phyloP scores from a whole-genome alignment of 345 rosid genomes.

The Melaleuca quinquenervia region DNA sequence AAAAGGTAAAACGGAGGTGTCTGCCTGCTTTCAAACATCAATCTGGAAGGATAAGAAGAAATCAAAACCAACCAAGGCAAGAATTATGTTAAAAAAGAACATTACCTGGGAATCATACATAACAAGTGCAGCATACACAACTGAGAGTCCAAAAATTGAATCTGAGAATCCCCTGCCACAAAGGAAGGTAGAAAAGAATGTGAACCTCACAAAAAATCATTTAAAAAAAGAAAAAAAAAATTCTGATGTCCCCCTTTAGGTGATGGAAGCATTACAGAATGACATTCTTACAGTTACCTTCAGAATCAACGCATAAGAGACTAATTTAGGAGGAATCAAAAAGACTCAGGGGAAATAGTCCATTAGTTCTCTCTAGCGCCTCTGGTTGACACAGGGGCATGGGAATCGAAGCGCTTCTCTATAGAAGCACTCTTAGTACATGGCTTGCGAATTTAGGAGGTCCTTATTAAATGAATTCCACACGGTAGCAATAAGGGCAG shows the following conservation, averaged over 20 bases:
- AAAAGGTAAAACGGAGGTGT: too few species aligned
- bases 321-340: not conserved
- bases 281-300: too few species aligned
- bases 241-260: too few species aligned
- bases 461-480: not conserved
- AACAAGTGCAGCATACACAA: slow-evolving; percentile 77
- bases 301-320: not conserved
- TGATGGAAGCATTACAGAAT: too few species aligned
- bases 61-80: not conserved
- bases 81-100: not conserved
- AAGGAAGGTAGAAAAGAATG: not conserved
- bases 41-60: not conserved
- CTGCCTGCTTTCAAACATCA: not conserved
- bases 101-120: slow-evolving; percentile 90
- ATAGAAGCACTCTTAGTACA: too few species aligned
- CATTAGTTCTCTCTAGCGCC: not conserved
- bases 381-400: not conserved
- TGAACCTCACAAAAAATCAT: not conserved
- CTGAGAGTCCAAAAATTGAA: slow-evolving; percentile 59
- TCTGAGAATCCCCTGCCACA: slow-evolving; percentile 73
- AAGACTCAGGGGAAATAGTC: not conserved
- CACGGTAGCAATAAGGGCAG: not conserved
- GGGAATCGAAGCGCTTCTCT: not conserved
- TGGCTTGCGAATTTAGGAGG: not conserved
- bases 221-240: too few species aligned